These are phyloP conservation scores for Calonectria multiphialidica DNA, from an alignment of 2,329 filamentous ascomycete genomes.

Conservation along the genomic window DNA sequence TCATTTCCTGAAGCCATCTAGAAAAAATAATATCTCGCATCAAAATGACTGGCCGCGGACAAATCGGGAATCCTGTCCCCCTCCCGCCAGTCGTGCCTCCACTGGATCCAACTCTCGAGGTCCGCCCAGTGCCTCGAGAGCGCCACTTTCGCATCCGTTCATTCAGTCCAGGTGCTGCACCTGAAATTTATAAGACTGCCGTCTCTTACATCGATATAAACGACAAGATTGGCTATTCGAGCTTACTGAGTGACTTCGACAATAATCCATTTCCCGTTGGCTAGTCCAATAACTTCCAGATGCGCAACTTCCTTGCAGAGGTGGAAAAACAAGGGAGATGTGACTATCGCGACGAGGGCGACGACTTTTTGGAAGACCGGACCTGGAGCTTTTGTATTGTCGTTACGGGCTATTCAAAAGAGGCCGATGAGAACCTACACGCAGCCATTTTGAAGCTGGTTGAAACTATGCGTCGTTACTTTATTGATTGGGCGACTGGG, in stretches of 20 bases:
- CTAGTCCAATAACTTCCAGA: background rate
- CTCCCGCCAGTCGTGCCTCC: background rate
- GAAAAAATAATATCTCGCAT: background rate
- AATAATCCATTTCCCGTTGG: background rate
- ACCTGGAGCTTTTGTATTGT: background rate
- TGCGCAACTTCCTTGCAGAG: background rate
- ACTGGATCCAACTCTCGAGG: background rate
- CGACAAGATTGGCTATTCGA: background rate
- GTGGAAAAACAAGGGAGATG: background rate
- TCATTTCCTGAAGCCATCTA: too few species aligned
- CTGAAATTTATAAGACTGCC: background rate
- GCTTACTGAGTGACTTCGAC: too few species aligned
- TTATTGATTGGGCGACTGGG: background rate
- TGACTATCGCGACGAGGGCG: background rate
- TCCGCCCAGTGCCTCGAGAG: background rate
- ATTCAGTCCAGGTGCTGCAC: background rate
- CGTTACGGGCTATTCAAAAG: background rate
- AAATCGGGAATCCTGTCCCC: background rate
- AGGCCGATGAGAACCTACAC: background rate
- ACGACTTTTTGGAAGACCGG: background rate
- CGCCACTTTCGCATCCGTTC: background rate
- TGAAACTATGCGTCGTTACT: background rate
- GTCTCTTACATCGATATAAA: background rate
- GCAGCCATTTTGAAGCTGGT: background rate
- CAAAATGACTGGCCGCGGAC: background rate